Conservation (phyloP, 2,329 filamentous ascomycete species). For the Colletotrichum aenigma region DNA sequence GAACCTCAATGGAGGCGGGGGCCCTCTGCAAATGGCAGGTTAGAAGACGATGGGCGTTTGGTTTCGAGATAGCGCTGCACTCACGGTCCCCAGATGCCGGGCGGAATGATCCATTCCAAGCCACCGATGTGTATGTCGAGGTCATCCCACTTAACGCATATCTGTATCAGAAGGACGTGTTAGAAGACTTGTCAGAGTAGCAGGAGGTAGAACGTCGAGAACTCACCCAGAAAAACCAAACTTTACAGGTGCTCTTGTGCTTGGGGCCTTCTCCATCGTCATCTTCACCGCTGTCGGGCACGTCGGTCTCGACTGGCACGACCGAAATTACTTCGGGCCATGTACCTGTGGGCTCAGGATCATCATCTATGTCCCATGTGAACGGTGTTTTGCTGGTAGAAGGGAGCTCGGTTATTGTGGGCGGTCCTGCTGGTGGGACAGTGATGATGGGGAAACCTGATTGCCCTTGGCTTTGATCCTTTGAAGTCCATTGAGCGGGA, state of each 20-base stretch:
- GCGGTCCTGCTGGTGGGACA: not conserved
- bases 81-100: not conserved
- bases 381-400: not conserved
- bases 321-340: not conserved
- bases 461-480: not conserved
- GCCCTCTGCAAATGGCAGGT: not conserved
- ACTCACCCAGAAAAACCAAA: not conserved
- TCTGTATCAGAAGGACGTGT: not conserved
- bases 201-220: not conserved
- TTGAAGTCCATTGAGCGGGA: not conserved
- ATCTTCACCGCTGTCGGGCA: not conserved
- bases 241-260: not conserved
- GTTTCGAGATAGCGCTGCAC: not conserved
- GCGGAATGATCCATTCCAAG: not conserved
- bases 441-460: not conserved
- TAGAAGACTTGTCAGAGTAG: not conserved
- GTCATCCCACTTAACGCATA: not conserved
- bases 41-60: not conserved
- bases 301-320: not conserved
- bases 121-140: not conserved
- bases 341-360: not conserved
- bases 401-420: not conserved
- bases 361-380: not conserved
- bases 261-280: not conserved
- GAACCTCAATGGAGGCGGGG: not conserved